Evolutionary conservation across 164 flowering plant species (phyloP).

Genomic region (Dillenia suffruticosa): DNA sequence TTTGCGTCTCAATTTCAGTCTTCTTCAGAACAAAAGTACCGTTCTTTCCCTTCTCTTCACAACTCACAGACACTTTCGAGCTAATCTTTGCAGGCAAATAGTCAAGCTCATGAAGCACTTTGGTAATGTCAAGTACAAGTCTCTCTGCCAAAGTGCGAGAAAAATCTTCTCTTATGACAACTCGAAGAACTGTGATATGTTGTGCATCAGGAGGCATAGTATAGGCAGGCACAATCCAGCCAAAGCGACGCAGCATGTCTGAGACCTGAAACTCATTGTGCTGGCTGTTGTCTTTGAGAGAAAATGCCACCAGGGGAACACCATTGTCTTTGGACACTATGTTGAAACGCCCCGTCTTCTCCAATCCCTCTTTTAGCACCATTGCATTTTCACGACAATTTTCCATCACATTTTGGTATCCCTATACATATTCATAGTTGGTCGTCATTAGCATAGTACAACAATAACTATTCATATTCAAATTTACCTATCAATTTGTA

Average conservation of each 20-base stretch:
- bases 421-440: slow-evolving; percentile 5
- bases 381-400: slow-evolving; percentile 25
- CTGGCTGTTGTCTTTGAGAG: slow-evolving; percentile 26
- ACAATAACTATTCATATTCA: not conserved
- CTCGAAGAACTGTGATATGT: slow-evolving; percentile 46
- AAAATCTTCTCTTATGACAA: slow-evolving; percentile 72
- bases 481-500: too few relatives aligned
- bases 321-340: slow-evolving; percentile 33
- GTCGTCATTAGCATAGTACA: too few relatives aligned
- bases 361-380: slow-evolving; percentile 27
- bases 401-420: slow-evolving; percentile 28
- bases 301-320: slow-evolving; percentile 37
- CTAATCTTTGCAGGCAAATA: slow-evolving; percentile 21
- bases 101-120: slow-evolving; percentile 58
- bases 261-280: slow-evolving; percentile 32
- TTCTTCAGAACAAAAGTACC: slow-evolving; percentile 26
- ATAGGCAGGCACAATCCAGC: slow-evolving; percentile 59
- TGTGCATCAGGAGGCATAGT: slow-evolving; percentile 57
- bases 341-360: slow-evolving; percentile 31
- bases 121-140: slow-evolving; percentile 45
- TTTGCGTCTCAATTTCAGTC: slow-evolving; percentile 30
- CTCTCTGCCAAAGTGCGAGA: slow-evolving; percentile 68
- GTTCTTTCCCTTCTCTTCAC: not conserved
- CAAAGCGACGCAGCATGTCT: slow-evolving; percentile 25
- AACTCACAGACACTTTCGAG: slow-evolving; percentile 6